phyloP scores from a whole-genome alignment of 2,329 filamentous ascomycete genomes.

The Pseudogymnoascus sp. region DNA sequence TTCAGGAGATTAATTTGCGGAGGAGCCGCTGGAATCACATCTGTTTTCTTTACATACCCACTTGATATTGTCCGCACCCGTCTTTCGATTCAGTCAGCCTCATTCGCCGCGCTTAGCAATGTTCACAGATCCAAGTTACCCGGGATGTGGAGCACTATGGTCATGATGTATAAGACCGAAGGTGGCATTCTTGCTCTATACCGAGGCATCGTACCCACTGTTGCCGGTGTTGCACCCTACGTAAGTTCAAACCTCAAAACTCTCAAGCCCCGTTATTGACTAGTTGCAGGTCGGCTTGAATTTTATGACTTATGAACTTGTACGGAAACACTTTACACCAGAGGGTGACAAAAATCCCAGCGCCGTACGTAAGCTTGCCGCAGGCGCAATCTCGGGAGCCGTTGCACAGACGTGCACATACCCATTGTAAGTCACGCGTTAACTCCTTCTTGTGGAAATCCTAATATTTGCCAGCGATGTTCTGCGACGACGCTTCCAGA shows the following conservation, averaged over 20 bases:
- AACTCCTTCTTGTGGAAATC: conserved; percentile 14
- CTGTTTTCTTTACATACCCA: conserved; percentile 89
- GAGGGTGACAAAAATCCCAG: conserved; percentile 80
- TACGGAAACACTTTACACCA: conserved; percentile 73
- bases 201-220: conserved; percentile 84
- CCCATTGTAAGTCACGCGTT: conserved; percentile 64
- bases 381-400: conserved; percentile 89
- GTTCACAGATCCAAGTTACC: conserved; percentile 59
- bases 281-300: conserved; percentile 71
- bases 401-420: conserved; percentile 98
- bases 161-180: conserved; percentile 80
- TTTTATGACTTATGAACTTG: conserved; percentile 96
- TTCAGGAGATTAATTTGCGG: conserved; percentile 77
- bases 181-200: conserved; percentile 83
- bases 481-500: conserved; percentile 85
- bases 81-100: conserved; percentile 94
- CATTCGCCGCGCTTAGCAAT: conserved; percentile 67
- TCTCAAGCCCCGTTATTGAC: conserved; percentile 16
- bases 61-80: conserved; percentile 95
- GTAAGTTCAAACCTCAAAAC: conserved; percentile 39
- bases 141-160: conserved; percentile 84
- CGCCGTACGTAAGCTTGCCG: conserved; percentile 70
- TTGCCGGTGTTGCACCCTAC: conserved; percentile 92
- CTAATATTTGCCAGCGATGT: conserved; percentile 57
- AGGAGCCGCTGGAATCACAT: conserved; percentile 87